Conservation (phyloP, 139 green algal species). For the Micractinium conductrix region DNA sequence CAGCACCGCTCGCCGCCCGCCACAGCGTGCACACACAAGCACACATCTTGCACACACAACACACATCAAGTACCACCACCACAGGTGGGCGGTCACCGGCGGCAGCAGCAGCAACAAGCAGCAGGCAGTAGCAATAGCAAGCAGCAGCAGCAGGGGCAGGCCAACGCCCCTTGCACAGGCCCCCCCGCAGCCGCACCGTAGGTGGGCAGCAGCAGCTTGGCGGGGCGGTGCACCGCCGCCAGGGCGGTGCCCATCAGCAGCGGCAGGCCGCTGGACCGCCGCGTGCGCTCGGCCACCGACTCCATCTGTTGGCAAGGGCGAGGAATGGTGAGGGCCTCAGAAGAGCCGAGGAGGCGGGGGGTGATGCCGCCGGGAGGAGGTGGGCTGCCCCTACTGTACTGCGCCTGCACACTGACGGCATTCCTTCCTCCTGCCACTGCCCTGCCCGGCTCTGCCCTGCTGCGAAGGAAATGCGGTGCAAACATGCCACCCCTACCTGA, state of each 20-base stretch:
- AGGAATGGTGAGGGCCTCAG: no score
- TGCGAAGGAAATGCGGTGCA: neutral
- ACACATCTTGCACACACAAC: neutral
- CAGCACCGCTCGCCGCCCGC: neutral
- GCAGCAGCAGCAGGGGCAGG: no score
- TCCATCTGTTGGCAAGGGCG: neutral
- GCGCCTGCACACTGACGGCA: no score
- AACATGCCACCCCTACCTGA: constrained; percentile 14
- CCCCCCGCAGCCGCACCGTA: neutral
- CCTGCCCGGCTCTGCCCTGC: neutral
- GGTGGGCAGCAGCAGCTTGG: constrained; percentile 13
- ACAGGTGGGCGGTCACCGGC: no score
- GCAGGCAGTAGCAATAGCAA: neutral
- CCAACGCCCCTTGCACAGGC: no score
- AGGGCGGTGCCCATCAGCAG: neutral
- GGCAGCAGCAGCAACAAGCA: neutral
- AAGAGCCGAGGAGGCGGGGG: no score
- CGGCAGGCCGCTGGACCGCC: neutral
- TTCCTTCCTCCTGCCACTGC: no score
- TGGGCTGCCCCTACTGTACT: no score
- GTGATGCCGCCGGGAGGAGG: no score
- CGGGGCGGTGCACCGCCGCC: constrained; percentile 16
- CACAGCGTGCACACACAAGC: neutral
- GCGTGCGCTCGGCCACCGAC: neutral
- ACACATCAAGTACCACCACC: no score